phyloP scores from a whole-genome alignment of 768 basidiomycete species.

The Suillus brevipes region DNA sequence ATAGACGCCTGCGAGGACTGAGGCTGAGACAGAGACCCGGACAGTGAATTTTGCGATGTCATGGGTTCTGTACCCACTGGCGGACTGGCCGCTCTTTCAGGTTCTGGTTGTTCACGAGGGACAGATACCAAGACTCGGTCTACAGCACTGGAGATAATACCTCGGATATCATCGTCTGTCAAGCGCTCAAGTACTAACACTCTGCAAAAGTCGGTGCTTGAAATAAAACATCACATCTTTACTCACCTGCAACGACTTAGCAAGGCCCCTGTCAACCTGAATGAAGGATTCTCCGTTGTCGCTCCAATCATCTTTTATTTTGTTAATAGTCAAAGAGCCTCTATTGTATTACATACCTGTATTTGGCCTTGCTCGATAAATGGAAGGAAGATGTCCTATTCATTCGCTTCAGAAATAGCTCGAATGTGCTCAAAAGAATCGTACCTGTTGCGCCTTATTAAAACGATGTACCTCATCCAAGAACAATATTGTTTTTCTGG shows the following conservation, averaged over 20 bases:
- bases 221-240: conserved; percentile 11
- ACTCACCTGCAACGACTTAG: conserved; percentile 75
- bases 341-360: conserved; percentile 40
- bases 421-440: not conserved
- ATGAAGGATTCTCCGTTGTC: conserved; percentile 89
- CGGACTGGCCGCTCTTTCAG: conserved; percentile 1
- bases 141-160: conserved; percentile 58
- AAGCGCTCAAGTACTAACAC: conserved; percentile 75
- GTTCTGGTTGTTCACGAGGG: not conserved
- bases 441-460: conserved; percentile 67
- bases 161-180: conserved; percentile 57
- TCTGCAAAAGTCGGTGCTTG: conserved; percentile 39
- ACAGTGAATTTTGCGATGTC: conserved; percentile 18
- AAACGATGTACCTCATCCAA: conserved; percentile 86
- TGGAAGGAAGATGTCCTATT: conserved; percentile 76
- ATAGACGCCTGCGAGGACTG: conserved; percentile 23
- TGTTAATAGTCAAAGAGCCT: conserved; percentile 6
- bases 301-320: conserved; percentile 65
- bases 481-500: conserved; percentile 72
- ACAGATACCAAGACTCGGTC: conserved; percentile 32
- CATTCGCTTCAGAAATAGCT: conserved; percentile 15
- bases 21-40: conserved; percentile 9
- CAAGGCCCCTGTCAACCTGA: conserved; percentile 73
- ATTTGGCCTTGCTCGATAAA: conserved; percentile 78
- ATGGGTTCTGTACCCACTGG: conserved; percentile 13